These are phyloP conservation scores for Neocallimastix lanati DNA, from an alignment of 192 early-diverging fungal genomes.

Conservation along the genomic window DNA sequence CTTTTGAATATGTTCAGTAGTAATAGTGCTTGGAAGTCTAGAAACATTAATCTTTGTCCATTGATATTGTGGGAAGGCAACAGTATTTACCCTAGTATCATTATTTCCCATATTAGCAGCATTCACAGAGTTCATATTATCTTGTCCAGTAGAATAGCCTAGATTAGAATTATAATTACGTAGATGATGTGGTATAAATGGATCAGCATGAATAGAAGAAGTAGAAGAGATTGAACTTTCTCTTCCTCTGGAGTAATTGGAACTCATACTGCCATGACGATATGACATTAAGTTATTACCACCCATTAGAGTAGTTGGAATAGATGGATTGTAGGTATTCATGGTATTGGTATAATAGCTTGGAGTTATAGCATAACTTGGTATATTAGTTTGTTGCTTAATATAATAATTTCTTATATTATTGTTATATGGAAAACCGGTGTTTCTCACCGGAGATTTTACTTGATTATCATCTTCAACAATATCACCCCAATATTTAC, in stretches of 20 bases:
- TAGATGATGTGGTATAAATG: background rate
- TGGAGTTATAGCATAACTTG: background rate
- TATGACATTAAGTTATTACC: background rate
- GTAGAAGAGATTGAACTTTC: background rate
- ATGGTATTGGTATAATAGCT: background rate
- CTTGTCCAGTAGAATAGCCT: background rate
- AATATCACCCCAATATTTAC: background rate
- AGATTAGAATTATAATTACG: background rate
- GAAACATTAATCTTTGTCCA: background rate
- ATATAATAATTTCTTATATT: background rate
- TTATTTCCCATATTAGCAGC: background rate
- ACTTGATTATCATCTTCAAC: background rate
- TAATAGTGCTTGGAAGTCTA: background rate
- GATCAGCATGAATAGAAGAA: background rate
- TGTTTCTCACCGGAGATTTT: background rate
- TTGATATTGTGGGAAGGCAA: background rate
- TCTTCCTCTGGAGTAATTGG: background rate
- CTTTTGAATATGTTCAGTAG: background rate
- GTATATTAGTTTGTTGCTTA: background rate
- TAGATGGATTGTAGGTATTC: background rate
- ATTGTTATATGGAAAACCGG: background rate
- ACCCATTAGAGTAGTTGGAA: no score
- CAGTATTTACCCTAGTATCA: background rate
- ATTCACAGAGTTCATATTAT: background rate
- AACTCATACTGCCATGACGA: background rate